Conservation (phyloP, 345 rosid genomes). For the Passiflora organensis region DNA sequence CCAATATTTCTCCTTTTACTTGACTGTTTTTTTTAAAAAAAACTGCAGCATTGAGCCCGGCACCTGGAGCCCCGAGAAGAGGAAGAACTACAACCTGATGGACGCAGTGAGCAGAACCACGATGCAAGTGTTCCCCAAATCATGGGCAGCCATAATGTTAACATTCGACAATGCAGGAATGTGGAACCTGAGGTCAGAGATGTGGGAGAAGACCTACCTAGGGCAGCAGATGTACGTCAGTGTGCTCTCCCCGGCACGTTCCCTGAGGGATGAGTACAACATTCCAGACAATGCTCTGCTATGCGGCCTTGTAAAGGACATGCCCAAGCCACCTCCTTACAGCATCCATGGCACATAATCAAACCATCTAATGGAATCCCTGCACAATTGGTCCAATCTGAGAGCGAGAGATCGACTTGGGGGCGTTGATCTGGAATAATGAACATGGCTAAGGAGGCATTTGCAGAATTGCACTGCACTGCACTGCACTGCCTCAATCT, state of each 20-base stretch:
- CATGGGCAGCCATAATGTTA: slow-evolving; percentile 33
- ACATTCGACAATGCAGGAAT: slow-evolving; percentile 37
- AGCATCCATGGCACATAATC: slow-evolving; percentile 14
- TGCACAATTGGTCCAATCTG: too few relatives aligned
- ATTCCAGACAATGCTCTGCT: slow-evolving; percentile 25
- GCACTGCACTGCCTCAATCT: too few relatives aligned
- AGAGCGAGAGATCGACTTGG: too few relatives aligned
- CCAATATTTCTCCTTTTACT: neutral
- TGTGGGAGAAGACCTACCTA: slow-evolving; percentile 21
- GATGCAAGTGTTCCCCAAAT: slow-evolving; percentile 32
- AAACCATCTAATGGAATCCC: too few relatives aligned
- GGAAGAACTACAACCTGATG: slow-evolving; percentile 28
- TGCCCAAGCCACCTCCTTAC: slow-evolving; percentile 30
- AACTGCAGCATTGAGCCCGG: slow-evolving; percentile 30
- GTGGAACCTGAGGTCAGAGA: slow-evolving; percentile 35
- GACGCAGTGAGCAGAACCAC: slow-evolving; percentile 39
- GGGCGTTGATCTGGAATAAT: too few relatives aligned
- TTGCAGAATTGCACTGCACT: too few relatives aligned
- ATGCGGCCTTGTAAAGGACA: slow-evolving; percentile 26
- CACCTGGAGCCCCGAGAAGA: slow-evolving; percentile 31
- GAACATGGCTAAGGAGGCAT: too few relatives aligned
- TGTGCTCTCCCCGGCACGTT: slow-evolving; percentile 25
- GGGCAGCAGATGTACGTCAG: slow-evolving; percentile 32
- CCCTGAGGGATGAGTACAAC: slow-evolving; percentile 34
- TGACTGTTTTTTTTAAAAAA: neutral